phyloP scores from a whole-genome alignment of 805 yeast genomes.

The Lachancea sp. region DNA sequence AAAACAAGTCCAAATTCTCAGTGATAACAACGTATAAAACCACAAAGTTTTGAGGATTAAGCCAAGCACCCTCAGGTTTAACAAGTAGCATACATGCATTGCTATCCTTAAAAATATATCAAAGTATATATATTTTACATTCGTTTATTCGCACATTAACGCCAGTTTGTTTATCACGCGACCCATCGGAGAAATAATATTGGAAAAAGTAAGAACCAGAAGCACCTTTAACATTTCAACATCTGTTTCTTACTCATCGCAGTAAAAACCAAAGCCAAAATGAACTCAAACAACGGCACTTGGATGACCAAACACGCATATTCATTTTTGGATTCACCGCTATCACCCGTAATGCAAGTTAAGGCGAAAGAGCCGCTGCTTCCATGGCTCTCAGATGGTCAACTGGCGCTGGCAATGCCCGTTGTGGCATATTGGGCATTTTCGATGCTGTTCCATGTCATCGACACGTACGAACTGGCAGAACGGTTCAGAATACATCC shows the following conservation, averaged over 20 bases:
- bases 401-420: slow-evolving; percentile 67
- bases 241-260: not conserved
- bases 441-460: slow-evolving; percentile 63
- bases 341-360: slow-evolving; percentile 28
- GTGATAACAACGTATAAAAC: too few species aligned
- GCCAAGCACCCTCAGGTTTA: too few species aligned
- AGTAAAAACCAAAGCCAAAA: not conserved
- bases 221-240: too few species aligned
- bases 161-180: too few species aligned
- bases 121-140: too few species aligned
- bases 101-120: too few species aligned
- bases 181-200: too few species aligned
- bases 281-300: not conserved
- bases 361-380: slow-evolving; percentile 41
- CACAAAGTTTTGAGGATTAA: too few species aligned
- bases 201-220: too few species aligned
- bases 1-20: too few species aligned
- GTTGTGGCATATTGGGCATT: slow-evolving; percentile 78
- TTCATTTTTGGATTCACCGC: slow-evolving; percentile 20
- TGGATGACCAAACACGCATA: slow-evolving; percentile 12
- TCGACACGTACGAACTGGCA: slow-evolving; percentile 70
- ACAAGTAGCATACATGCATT: too few species aligned
- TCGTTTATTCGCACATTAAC: too few species aligned
- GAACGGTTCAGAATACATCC: slow-evolving; percentile 89
- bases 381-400: slow-evolving; percentile 61